A percentile compares a stretch with the other conserved stretches of the same genome.
Evolutionary conservation across 129 eudicot species (phyloP).

Genomic region (Artemisia argyi): DNA sequence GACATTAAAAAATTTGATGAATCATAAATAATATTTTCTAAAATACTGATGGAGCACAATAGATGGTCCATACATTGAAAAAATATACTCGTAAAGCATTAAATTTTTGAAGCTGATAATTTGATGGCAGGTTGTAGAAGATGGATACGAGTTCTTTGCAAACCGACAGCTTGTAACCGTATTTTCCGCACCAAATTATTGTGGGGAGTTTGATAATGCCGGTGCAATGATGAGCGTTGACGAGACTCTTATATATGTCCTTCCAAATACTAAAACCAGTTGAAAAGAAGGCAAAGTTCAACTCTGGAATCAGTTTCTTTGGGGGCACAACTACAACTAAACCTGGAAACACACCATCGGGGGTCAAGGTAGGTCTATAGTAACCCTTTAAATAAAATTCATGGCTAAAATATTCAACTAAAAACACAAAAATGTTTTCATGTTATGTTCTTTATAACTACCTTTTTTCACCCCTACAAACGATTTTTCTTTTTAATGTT

Average conservation of each 20-base stretch:
- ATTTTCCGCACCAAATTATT: conserved; percentile 50
- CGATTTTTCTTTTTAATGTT: neutral
- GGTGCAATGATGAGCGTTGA: conserved; percentile 72
- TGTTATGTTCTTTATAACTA: too few relatives aligned
- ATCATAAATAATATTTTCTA: neutral
- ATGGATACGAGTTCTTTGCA: conserved; percentile 53
- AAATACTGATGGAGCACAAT: too few relatives aligned
- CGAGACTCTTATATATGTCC: conserved; percentile 55
- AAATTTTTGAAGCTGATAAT: neutral
- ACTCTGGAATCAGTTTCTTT: conserved; percentile 29
- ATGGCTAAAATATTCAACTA: neutral
- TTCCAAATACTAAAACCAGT: conserved; percentile 58
- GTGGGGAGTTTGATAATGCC: conserved; percentile 53
- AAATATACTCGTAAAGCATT: neutral
- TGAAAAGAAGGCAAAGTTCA: conserved; percentile 54
- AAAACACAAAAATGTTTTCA: too few relatives aligned
- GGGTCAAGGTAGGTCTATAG: conserved; percentile 30
- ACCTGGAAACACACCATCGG: conserved; percentile 44
- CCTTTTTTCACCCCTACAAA: neutral
- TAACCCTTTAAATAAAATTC: neutral
- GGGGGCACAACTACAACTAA: conserved; percentile 46
- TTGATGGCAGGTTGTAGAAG: conserved; percentile 46
- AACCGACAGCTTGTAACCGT: conserved; percentile 49
- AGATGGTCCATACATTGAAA: too few relatives aligned
- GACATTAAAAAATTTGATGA: neutral